A percentile compares a stretch with the other conserved stretches of the same genome.
Conservation (phyloP, 805 yeast species). For the Cyberlindnera maclurae region DNA sequence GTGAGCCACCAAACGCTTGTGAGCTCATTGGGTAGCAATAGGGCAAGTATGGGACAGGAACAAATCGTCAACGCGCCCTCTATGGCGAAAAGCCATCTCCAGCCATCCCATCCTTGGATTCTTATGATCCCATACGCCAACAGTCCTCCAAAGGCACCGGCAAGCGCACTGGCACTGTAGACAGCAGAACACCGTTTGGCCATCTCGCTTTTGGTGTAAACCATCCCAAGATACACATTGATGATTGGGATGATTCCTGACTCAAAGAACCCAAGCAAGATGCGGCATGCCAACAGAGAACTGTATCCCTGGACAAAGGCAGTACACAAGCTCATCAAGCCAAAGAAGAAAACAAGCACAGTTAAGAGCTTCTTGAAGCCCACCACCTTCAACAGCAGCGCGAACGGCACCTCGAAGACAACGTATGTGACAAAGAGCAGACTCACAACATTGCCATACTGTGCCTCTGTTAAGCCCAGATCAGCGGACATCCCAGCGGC, state of each 20-base stretch:
- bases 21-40: slow-evolving; percentile 34
- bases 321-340: slow-evolving; percentile 35
- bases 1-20: slow-evolving; percentile 33
- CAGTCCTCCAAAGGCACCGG: slow-evolving; percentile 54
- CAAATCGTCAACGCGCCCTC: slow-evolving; percentile 41
- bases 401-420: slow-evolving; percentile 30
- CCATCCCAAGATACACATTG: slow-evolving; percentile 38
- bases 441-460: slow-evolving; percentile 38
- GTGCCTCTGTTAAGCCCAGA: slow-evolving; percentile 30
- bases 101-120: slow-evolving; percentile 34
- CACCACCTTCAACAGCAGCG: slow-evolving; percentile 30
- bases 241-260: slow-evolving; percentile 45
- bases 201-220: slow-evolving; percentile 41
- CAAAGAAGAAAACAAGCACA: slow-evolving; percentile 29
- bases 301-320: slow-evolving; percentile 36
- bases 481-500: slow-evolving; percentile 43
- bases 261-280: slow-evolving; percentile 47
- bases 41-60: slow-evolving; percentile 28
- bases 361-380: slow-evolving; percentile 30
- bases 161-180: slow-evolving; percentile 20
- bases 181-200: slow-evolving; percentile 34
- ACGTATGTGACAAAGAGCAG: slow-evolving; percentile 41
- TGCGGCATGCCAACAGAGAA: slow-evolving; percentile 38
- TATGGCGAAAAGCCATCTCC: slow-evolving; percentile 45
- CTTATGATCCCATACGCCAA: slow-evolving; percentile 39